Conservation (phyloP, 1,284 basidiomycete species). For the Tilletiaria anomala region DNA sequence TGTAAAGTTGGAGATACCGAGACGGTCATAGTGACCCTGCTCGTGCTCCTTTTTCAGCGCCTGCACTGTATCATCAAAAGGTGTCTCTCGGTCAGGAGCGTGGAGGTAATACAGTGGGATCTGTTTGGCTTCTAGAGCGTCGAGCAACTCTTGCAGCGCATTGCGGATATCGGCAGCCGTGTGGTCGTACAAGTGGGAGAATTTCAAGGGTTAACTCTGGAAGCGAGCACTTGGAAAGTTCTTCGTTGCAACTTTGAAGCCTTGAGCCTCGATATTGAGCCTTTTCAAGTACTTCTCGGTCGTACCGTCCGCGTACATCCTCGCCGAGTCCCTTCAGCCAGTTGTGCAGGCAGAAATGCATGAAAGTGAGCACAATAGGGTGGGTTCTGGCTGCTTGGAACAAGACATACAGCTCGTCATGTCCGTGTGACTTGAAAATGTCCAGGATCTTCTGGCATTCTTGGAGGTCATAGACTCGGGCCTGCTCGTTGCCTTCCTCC, state of each 20-base stretch:
- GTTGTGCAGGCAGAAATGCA: no score
- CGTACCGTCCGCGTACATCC: constrained; percentile 41
- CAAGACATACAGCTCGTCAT: constrained; percentile 45
- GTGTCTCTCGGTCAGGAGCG: constrained; percentile 46
- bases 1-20: constrained; percentile 49
- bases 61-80: constrained; percentile 45
- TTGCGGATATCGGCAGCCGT: constrained; percentile 41
- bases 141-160: constrained; percentile 26
- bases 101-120: constrained; percentile 50
- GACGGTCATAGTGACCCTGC: constrained; percentile 45
- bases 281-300: constrained; percentile 16
- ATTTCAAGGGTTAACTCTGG: constrained; percentile 5
- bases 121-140: constrained; percentile 36
- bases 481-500: constrained; percentile 42
- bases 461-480: constrained; percentile 47
- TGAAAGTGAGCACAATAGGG: no score
- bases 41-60: constrained; percentile 47
- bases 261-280: constrained; percentile 9
- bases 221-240: constrained; percentile 37
- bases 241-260: constrained; percentile 24
- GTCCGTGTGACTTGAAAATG: constrained; percentile 50
- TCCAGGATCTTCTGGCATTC: constrained; percentile 49
- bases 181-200: constrained; percentile 15
- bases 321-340: constrained; percentile 51
- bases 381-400: no score